These are phyloP conservation scores for Lotmaria passim DNA, from an alignment of 208 protist species.

Conservation along the genomic window DNA sequence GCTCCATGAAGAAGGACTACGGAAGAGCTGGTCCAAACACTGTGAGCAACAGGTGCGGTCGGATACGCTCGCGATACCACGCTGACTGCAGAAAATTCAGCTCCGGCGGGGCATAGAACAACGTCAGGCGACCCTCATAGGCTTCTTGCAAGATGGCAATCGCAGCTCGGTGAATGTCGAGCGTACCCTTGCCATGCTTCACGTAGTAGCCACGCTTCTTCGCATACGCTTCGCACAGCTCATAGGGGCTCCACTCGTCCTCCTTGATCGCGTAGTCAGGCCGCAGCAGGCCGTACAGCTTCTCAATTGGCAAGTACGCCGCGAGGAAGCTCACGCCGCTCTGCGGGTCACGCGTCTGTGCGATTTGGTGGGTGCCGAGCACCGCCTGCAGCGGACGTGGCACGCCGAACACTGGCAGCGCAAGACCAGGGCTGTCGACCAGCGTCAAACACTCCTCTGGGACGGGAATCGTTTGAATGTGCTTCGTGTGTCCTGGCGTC, in stretches of 20 bases:
- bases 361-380: conserved; percentile 95
- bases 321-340: conserved; percentile 91
- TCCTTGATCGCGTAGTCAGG: conserved; percentile 59
- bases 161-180: conserved; percentile 91
- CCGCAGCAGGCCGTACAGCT: conserved; percentile 85
- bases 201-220: conserved; percentile 88
- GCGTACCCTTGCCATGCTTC: conserved; percentile 80
- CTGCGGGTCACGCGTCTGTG: conserved; percentile 96
- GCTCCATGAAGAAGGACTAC: too few relatives aligned
- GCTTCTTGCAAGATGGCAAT: conserved; percentile 90
- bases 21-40: conserved; percentile 30
- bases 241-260: conserved; percentile 84
- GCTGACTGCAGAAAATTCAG: conserved; percentile 55
- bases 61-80: conserved; percentile 49
- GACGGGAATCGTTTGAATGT: conserved; percentile 96
- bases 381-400: conserved; percentile 92
- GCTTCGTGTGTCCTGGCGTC: conserved; percentile 98
- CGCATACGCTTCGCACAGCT: conserved; percentile 94
- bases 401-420: conserved; percentile 88
- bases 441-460: conserved; percentile 83
- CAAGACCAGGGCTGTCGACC: conserved; percentile 96
- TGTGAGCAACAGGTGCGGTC: conserved; percentile 42
- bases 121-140: conserved; percentile 79
- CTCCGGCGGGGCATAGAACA: conserved; percentile 89
- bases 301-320: conserved; percentile 90